Conservation (phyloP, 306 rosid species). For the Quercus ilex region DNA sequence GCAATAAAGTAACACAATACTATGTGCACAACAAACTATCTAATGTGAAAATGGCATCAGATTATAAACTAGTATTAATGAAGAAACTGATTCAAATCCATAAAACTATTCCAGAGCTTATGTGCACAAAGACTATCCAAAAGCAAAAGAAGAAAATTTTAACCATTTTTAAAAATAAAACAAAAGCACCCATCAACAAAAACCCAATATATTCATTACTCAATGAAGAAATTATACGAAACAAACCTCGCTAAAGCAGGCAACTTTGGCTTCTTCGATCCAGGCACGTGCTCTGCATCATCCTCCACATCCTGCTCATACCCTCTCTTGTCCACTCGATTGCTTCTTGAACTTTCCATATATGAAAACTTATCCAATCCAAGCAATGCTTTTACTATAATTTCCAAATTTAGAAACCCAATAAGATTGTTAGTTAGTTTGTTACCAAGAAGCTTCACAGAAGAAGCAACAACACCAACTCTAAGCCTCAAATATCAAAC, state of each 20-base stretch:
- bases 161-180: not conserved
- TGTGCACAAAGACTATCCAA: not conserved
- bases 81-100: not conserved
- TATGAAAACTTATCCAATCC: constrained; percentile 48
- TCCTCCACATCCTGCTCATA: constrained; percentile 39
- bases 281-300: constrained; percentile 34
- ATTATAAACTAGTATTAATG: too few relatives aligned
- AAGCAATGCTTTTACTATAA: constrained; percentile 14
- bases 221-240: not conserved
- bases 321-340: constrained; percentile 60
- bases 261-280: constrained; percentile 56
- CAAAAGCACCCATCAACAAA: not conserved
- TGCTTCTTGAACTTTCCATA: constrained; percentile 64
- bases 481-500: constrained; percentile 17
- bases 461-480: not conserved
- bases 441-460: constrained; percentile 43
- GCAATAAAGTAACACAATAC: too few relatives aligned
- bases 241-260: constrained; percentile 79
- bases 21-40: too few relatives aligned
- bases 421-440: not conserved
- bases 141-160: not conserved
- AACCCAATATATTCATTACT: not conserved
- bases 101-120: not conserved
- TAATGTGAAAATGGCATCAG: too few relatives aligned
- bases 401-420: constrained; percentile 43